Evolutionary conservation across 2,329 filamentous ascomycete species (phyloP), one percentile per base, ranked within the genome.

Genomic region (Penicillium brevicompactum): DNA sequence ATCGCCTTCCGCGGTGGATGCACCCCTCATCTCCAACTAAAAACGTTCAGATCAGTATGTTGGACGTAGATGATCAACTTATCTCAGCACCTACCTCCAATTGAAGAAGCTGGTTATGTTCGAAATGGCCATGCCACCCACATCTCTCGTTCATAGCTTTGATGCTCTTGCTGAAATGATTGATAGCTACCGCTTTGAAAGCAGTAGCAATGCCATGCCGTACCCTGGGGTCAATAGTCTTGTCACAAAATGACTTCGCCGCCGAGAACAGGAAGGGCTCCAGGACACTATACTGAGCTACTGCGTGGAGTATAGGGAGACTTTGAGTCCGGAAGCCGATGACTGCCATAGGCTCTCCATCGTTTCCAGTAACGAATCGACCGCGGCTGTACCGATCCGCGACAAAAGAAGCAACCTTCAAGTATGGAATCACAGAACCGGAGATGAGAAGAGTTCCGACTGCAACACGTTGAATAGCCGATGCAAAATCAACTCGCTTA

Each of bases 161-260:
- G 13, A 59, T 42, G 18, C 58, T 59, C 34, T 50, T 52, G 2
- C 14, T 30, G 18, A 55, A 52, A 34, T 61, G 51, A 5, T 46
- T 45, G 13, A 62, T 11, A 2, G 51, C 47, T 5, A 46, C 38
- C 10, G 58, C 56, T 46, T 63, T 63, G 43, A 56, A 58, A 3
- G 40, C 41, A 3, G 48, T 57, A 1, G 54, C 58, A 1, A 59
- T 40, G 2, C 52, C 50, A 49, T 64, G 60, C 2, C 59, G 55
- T 5, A 59, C 46, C 3, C 60, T 45, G 2, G 59, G 50, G 38
- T 62, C 49, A 2, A 51, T 14, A 1, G 22, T 50, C 10, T 24
- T 21, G 10, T 61, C 68, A 13, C 58, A 80, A n/a, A 51, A 71
- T 1, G 76, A 73, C 0, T 76, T 75, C 0, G 70, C 67, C 8